phyloP scores from a whole-genome alignment of 495 filamentous ascomycete species.

The Xanthoparmelia taractica region DNA sequence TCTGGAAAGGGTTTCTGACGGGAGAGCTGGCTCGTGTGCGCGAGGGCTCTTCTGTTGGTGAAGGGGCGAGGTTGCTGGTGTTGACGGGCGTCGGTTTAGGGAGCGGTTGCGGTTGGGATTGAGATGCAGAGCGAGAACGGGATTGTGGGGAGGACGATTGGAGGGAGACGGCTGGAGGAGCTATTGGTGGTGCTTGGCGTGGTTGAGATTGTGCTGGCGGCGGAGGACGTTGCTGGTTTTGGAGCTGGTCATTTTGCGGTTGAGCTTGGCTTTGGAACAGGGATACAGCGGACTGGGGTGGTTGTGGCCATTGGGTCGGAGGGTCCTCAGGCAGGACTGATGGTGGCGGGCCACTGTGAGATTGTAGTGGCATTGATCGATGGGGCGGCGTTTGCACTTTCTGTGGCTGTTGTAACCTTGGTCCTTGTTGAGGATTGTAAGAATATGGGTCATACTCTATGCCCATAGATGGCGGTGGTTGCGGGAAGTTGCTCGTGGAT shows the following conservation, averaged over 20 bases:
- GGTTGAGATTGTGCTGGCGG: constrained; percentile 9
- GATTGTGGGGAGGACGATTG: not conserved
- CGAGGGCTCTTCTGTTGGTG: constrained; percentile 13
- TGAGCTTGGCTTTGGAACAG: constrained; percentile 7
- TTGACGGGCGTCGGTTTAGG: constrained; percentile 2
- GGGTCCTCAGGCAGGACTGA: constrained; percentile 18
- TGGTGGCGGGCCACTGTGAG: constrained; percentile 6
- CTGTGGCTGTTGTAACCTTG: not conserved
- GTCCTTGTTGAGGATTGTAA: not conserved
- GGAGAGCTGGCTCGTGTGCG: constrained; percentile 12
- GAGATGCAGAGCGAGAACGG: not conserved
- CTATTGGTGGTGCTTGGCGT: constrained; percentile 12
- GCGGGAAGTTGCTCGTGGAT: not conserved
- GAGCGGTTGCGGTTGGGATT: constrained; percentile 1
- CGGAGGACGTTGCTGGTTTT: constrained; percentile 9
- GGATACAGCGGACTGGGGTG: not conserved
- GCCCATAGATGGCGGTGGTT: constrained; percentile 13
- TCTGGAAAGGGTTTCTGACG: constrained; percentile 20
- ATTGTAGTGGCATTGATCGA: constrained; percentile 3
- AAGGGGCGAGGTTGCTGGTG: not conserved
- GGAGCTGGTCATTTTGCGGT: constrained; percentile 5
- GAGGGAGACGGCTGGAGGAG: constrained; percentile 2
- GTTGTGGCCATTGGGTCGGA: constrained; percentile 1
- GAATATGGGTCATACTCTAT: constrained; percentile 19
- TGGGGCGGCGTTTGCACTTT: not conserved